Evolutionary conservation across 202 grass and related monocot genomes (phyloP).

Genomic region (Bolboschoenoplectus hybrid): DNA sequence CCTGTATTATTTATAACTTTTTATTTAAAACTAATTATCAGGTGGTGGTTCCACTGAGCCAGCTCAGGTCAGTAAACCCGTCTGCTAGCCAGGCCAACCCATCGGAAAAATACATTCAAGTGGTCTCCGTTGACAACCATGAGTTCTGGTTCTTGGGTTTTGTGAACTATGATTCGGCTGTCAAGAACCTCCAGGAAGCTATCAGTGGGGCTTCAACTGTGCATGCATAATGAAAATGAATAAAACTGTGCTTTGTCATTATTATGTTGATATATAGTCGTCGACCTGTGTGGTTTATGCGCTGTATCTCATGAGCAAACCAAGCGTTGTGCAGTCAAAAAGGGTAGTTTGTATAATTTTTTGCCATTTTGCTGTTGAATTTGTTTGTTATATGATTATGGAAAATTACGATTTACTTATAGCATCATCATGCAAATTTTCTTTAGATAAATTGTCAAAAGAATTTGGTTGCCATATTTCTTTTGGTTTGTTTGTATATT

Average conservation of each 20-base stretch:
- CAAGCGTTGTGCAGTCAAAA: not conserved
- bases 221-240: slow-evolving; percentile 44
- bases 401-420: not conserved
- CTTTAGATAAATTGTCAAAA: not conserved
- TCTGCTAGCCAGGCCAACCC: slow-evolving; percentile 73
- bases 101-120: slow-evolving; percentile 89
- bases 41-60: slow-evolving; percentile 76
- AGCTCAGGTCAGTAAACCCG: slow-evolving; percentile 77
- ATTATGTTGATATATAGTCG: slow-evolving; percentile 42
- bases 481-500: not conserved
- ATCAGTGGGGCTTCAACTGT: slow-evolving; percentile 50
- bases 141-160: slow-evolving; percentile 99
- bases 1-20: not conserved
- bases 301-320: slow-evolving; percentile 16
- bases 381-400: slow-evolving; percentile 22
- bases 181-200: slow-evolving; percentile 83
- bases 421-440: not conserved
- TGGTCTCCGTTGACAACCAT: slow-evolving; percentile 87
- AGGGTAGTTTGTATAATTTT: not conserved
- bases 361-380: slow-evolving; percentile 23
- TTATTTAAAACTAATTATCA: slow-evolving; percentile 26
- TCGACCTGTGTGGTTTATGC: slow-evolving; percentile 42
- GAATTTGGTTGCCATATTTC: not conserved
- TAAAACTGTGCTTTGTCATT: slow-evolving; percentile 39
- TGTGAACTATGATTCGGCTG: slow-evolving; percentile 86